Evolutionary conservation across 2,329 filamentous ascomycete species (phyloP), one percentile per base, ranked within the genome.

Genomic region (Colletotrichum sp.): DNA sequence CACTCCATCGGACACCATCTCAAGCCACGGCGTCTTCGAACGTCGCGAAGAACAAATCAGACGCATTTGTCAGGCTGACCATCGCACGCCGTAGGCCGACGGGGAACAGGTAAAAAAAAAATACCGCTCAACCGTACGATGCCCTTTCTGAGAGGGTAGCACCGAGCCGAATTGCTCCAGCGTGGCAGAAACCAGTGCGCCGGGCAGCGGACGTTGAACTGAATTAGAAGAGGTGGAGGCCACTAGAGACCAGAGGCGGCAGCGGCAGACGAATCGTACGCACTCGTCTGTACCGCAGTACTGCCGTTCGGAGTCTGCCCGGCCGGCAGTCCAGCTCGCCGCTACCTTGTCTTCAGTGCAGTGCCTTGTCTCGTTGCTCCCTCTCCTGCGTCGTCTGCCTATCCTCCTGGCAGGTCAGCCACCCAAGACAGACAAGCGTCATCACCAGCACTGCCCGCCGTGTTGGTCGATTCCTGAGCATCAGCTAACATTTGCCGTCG

Each of bases 121-220:
- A 36, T 36, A 72, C 62, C 70, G 64, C 64, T 69, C 39, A 57
- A 65, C 59, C 36, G 59, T 68, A 68, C 32, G 69, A 75, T 72
- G 63, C 63, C 62, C 30, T 67, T 76, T 32, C 63, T 62, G 12
- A 68, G 73, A 72, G 57, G 73, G 63, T 72, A 64, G 69, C 64
- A 65, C 69, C 69, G 57, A 64, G 16, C 69, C 63, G 57, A 36
- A 26, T 39, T 73, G 69, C 63, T 64, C 28, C 28, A 49, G 44
- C n/a, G 44, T 49, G 44, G 44, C n/a, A 55, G 55, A 55, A 59
- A 63, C 72, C 36, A 75, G 52, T 57, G 69, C 30, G 55, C 69
- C 72, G 69, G 63, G 55, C 69, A 72, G 63, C 70, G 64, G 73
- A 76, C 70, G 64, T 76, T 68, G 70, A 72, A 76, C 69, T 76